Base-by-base conservation (phyloP, 768 basidiomycete species). In the Mycena latifolia region DNA sequence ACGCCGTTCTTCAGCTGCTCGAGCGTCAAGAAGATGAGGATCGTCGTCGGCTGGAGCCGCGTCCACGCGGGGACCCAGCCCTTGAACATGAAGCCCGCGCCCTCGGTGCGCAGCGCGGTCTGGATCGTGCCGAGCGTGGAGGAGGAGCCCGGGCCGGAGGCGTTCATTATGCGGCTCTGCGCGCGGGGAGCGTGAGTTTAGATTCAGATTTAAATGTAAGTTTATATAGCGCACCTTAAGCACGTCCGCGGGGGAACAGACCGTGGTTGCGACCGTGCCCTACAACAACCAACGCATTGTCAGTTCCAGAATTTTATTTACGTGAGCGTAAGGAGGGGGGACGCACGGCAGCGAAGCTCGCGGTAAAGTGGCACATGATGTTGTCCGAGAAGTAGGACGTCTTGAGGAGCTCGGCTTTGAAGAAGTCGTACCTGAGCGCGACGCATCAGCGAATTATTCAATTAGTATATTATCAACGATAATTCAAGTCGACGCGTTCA, bases 51-150 rank as follows among this genome's bases (percentile, higher is more conserved):
- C 74, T 95, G 92, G 41, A 95, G 84, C 76, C 94, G 84, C 55
- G 87, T 86, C 93, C 93, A 95, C 14, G 93, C 92, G 0, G 94
- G 94, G 11, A 95, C 77, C 94, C 94, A 95, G 67, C 94, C 94
- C 76, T 93, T 94, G 83, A 95, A 94, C 91, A 95, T 92, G 85
- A 95, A 95, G 87, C 91, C 91, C 4, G 92, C 76, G 17, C 94
- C 94, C 71, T 95, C 94, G 67, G 79, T 88, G 65, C 85, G 82
- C 66, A 95, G 80, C 22, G 92, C 92, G 14, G 82, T 70, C 22
- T 84, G 82, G 74, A 95, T 93, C 45, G 92, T 91, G 8, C 78
- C 84, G 28, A 95, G 67, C 0, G 93, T 92, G 1, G 91, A 93
- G 52, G 82, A 88, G 0, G 91, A 92, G 25, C 94, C 94, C 11